Evolutionary conservation across 176 grass and related monocot species (phyloP).

Genomic region (Lolium perenne): DNA sequence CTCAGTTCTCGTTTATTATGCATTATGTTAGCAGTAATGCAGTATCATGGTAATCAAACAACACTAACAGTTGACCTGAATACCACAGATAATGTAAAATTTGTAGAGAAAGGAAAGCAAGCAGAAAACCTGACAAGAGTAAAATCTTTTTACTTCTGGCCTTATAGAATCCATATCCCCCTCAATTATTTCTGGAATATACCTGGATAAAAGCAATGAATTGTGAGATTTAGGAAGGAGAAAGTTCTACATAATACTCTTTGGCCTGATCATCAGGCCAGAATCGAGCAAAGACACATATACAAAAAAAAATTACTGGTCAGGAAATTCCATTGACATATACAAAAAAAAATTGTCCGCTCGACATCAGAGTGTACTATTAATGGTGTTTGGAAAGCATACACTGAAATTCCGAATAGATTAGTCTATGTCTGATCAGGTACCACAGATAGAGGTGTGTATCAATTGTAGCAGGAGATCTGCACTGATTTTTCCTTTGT

Average conservation of each 20-base stretch:
- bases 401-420: neutral
- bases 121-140: slow-evolving; percentile 52
- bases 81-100: neutral
- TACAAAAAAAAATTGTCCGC: neutral
- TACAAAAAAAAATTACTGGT: neutral
- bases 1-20: neutral
- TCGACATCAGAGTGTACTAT: neutral
- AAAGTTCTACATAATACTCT: neutral
- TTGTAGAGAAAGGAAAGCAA: neutral
- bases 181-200: slow-evolving; percentile 68
- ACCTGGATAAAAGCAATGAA: slow-evolving; percentile 44
- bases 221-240: slow-evolving; percentile 18
- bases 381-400: slow-evolving; percentile 3
- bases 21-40: neutral
- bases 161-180: slow-evolving; percentile 87
- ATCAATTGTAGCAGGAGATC: too few species aligned
- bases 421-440: slow-evolving; percentile 6
- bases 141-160: slow-evolving; percentile 72
- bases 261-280: neutral
- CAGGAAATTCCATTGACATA: neutral
- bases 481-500: too few species aligned
- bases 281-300: slow-evolving; percentile 1
- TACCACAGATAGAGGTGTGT: neutral
- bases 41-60: neutral
- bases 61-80: neutral